Evolutionary conservation across 352 stramenopile species (phyloP).

Genomic region (Pythium dissotocum): DNA sequence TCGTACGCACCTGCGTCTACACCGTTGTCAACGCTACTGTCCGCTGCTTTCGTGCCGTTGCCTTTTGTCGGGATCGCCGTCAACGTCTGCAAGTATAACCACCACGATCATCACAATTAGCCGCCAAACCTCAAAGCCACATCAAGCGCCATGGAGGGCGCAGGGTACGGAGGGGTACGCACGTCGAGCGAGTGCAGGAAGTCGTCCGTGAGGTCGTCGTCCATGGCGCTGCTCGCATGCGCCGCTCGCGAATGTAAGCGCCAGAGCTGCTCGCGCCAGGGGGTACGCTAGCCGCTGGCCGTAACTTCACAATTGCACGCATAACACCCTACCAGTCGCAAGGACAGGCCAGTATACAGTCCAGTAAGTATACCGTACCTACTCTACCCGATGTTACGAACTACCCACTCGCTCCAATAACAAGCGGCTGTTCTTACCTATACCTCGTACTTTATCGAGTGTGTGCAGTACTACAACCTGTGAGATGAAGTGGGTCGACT

Average conservation of each 20-base stretch:
- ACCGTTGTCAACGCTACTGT: not conserved
- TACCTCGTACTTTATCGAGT: constrained; percentile 17
- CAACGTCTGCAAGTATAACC: constrained; percentile 17
- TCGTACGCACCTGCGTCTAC: not conserved
- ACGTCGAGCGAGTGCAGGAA: constrained; percentile 73
- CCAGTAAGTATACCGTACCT: not conserved
- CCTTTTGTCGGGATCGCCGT: constrained; percentile 18
- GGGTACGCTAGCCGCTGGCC: not conserved
- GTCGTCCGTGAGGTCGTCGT: constrained; percentile 65
- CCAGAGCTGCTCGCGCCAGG: not conserved
- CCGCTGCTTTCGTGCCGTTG: constrained; percentile 1
- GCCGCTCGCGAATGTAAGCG: not conserved
- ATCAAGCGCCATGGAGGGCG: not conserved
- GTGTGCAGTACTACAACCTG: not conserved
- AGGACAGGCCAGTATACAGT: constrained; percentile 7
- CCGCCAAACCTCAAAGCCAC: not conserved
- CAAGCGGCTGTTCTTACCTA: not conserved
- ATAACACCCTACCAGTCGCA: not conserved
- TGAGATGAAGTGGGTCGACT: not conserved
- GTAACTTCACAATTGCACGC: constrained; percentile 6
- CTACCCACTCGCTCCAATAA: not conserved
- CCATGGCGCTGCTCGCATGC: constrained; percentile 31
- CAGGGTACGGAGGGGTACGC: constrained; percentile 8
- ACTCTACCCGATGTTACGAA: constrained; percentile 15
- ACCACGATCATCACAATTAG: not conserved